Conservation (phyloP, 2,329 filamentous ascomycete species). For the Diaporthe nobilis region DNA sequence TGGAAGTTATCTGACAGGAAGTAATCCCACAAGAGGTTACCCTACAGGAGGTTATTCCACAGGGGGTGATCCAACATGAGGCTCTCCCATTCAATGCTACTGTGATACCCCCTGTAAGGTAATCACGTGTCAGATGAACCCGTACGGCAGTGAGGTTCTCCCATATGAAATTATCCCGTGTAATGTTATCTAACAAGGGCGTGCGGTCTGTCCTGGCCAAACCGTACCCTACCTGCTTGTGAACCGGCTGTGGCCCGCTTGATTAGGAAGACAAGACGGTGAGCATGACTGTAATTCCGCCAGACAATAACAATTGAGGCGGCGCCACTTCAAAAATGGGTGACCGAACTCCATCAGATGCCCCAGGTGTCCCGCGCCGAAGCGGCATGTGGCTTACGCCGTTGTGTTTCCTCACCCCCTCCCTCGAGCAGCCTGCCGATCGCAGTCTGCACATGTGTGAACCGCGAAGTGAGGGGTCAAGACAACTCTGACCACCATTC, state of each 20-base stretch:
- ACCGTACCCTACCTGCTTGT: not conserved
- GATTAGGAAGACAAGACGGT: not conserved
- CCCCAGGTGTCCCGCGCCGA: not conserved
- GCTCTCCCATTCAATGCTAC: too few species aligned
- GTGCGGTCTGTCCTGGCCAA: not conserved
- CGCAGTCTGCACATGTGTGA: not conserved
- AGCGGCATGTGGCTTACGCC: slow-evolving; percentile 15
- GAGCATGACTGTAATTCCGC: not conserved
- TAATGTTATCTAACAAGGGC: not conserved
- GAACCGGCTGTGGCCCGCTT: not conserved
- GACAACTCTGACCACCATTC: slow-evolving; percentile 16
- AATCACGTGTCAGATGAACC: too few species aligned
- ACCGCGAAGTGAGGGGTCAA: not conserved
- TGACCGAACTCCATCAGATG: slow-evolving; percentile 21
- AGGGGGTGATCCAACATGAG: not conserved
- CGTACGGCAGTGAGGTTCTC: not conserved
- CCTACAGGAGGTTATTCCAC: not conserved
- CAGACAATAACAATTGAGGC: not conserved
- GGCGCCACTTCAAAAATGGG: slow-evolving; percentile 9
- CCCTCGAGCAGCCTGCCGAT: too few species aligned
- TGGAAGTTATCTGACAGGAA: not conserved
- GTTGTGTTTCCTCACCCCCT: slow-evolving; percentile 3
- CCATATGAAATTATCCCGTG: not conserved
- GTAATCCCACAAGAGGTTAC: too few species aligned
- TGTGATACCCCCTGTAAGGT: too few species aligned